These are phyloP conservation scores for Exophiala mesophila DNA, from an alignment of 2,329 filamentous ascomycete genomes.

Conservation along the genomic window DNA sequence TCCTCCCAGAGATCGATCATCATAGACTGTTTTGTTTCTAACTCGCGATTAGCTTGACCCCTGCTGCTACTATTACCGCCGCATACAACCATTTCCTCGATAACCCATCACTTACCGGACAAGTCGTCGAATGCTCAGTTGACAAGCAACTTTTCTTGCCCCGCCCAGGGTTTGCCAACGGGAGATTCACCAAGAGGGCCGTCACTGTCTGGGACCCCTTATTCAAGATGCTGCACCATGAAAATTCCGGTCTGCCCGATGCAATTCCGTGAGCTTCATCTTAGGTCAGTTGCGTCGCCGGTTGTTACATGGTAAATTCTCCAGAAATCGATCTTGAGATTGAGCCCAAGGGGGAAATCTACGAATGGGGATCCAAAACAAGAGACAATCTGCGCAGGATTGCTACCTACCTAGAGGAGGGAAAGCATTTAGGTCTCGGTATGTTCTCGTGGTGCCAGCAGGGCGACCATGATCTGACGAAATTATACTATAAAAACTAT, in stretches of 20 bases:
- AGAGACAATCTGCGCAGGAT: too few species aligned
- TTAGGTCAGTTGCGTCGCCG: too few species aligned
- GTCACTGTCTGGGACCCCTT: slow-evolving; percentile 47
- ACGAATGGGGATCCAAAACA: too few species aligned
- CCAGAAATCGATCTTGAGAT: too few species aligned
- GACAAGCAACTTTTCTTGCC: slow-evolving; percentile 1
- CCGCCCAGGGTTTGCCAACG: slow-evolving; percentile 37
- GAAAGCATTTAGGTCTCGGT: too few species aligned
- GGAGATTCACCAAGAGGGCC: slow-evolving; percentile 38
- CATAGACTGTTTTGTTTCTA: background rate
- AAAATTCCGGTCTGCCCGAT: slow-evolving; percentile 38
- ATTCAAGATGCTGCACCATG: slow-evolving; percentile 43
- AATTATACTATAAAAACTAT: too few species aligned
- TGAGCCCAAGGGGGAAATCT: too few species aligned
- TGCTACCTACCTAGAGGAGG: too few species aligned
- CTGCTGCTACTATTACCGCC: slow-evolving; percentile 39
- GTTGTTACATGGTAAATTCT: too few species aligned
- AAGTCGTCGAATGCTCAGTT: slow-evolving; percentile 36
- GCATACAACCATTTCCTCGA: slow-evolving; percentile 46
- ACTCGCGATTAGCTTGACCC: slow-evolving; percentile 32
- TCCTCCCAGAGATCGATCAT: too few species aligned
- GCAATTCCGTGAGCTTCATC: slow-evolving; percentile 2
- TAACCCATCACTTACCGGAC: slow-evolving; percentile 39
- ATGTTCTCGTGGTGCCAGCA: too few species aligned
- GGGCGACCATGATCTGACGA: too few species aligned